Evolutionary conservation across 2,329 filamentous ascomycete species (phyloP).

Genomic region (Leptographium radiaticola): DNA sequence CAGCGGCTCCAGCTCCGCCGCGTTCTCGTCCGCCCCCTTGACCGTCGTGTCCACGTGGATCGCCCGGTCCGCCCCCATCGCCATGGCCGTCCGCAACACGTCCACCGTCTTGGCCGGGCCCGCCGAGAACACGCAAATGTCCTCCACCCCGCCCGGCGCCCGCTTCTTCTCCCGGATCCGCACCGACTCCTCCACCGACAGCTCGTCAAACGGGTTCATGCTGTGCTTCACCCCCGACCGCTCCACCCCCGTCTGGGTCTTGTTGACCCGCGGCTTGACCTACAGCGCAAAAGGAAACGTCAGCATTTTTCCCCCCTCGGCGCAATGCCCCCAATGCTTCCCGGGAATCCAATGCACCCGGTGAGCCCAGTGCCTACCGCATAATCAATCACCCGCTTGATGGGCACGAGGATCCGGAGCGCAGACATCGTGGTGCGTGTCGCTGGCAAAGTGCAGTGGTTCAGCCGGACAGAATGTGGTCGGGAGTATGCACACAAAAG

Average conservation of each 20-base stretch:
- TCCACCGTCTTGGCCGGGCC: slow-evolving; percentile 82
- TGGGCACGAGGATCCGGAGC: slow-evolving; percentile 63
- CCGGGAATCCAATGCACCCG: too few relatives aligned
- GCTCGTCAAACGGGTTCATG: slow-evolving; percentile 98
- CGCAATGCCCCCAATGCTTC: not conserved
- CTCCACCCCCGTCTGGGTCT: slow-evolving; percentile 73
- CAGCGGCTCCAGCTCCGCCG: slow-evolving; percentile 71
- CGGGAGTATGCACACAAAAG: not conserved
- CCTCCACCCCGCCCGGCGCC: slow-evolving; percentile 62
- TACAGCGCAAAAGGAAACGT: slow-evolving; percentile 18
- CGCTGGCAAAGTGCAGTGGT: slow-evolving; percentile 9
- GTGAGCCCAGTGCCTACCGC: slow-evolving; percentile 40
- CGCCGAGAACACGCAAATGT: slow-evolving; percentile 82
- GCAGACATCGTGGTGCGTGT: slow-evolving; percentile 41
- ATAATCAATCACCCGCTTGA: slow-evolving; percentile 82
- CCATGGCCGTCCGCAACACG: slow-evolving; percentile 89
- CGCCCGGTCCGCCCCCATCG: slow-evolving; percentile 89
- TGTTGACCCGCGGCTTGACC: slow-evolving; percentile 60
- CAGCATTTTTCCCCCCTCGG: not conserved
- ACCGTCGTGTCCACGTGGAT: slow-evolving; percentile 64
- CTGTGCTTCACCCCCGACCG: slow-evolving; percentile 89
- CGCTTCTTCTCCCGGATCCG: slow-evolving; percentile 80
- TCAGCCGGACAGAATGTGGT: not conserved
- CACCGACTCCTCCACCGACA: slow-evolving; percentile 92
- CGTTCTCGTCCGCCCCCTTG: slow-evolving; percentile 58